Evolutionary conservation across 163 green algal genomes (phyloP).

Genomic region (Scenedesmus sp.): DNA sequence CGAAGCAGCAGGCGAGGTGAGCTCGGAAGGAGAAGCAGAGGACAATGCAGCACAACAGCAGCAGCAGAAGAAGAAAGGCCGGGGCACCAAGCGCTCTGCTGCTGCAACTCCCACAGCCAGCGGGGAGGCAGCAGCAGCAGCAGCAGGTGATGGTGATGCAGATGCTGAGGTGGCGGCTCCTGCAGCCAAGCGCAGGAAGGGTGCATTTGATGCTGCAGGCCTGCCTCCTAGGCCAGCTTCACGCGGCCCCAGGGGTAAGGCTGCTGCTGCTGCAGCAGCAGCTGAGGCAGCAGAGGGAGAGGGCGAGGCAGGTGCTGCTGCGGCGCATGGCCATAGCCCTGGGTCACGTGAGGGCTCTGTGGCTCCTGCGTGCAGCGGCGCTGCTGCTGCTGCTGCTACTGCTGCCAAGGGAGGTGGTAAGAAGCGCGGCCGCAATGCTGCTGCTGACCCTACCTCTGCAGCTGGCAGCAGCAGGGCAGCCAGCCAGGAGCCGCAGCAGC

Average conservation of each 20-base stretch:
- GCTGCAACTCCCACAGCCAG: background rate
- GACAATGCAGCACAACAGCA: background rate
- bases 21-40: background rate
- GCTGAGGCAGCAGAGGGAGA: background rate
- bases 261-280: background rate
- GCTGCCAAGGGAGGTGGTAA: background rate
- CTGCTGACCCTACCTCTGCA: slow-evolving; percentile 10
- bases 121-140: background rate
- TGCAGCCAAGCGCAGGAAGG: background rate
- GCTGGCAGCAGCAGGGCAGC: slow-evolving; percentile 32
- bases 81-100: background rate
- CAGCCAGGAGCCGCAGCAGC: background rate
- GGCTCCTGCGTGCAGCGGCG: background rate
- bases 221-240: slow-evolving; percentile 29
- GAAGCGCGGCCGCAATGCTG: background rate
- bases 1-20: slow-evolving; percentile 3
- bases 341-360: background rate
- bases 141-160: background rate
- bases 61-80: background rate
- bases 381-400: background rate
- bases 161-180: background rate
- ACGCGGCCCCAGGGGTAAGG: background rate
- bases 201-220: background rate
- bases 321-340: background rate
- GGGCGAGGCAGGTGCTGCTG: background rate